Base-by-base conservation (phyloP, 179 eudicot genomes). In the Vitellaria paradoxa region DNA sequence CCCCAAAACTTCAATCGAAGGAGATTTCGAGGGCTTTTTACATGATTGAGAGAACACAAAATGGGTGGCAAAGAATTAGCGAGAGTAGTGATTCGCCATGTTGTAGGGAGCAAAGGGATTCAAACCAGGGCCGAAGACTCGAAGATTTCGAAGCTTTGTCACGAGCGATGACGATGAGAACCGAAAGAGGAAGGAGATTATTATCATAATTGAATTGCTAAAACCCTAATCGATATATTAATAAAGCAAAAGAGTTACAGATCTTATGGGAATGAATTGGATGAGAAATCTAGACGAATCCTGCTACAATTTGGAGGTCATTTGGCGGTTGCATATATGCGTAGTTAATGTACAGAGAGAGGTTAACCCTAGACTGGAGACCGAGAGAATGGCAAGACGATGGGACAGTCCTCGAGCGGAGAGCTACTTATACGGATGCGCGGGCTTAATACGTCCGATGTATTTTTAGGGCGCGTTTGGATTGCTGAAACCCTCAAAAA, bases 61-160 rank as follows among this genome's bases (percentile, higher is more conserved):
- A 50, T 10, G 10, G 26, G 53, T 62, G 40, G 59, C 18, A 59
- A 61, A 85, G 57, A 65, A 71, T 86, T 93, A 95, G 80, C 97
- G 98, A 84, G 95, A 84, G 77, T 84, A 92, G 77, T 94, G 81
- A 87, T 92, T 89, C 77, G 90, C 91, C 87, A 94, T 81, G 87
- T 87, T 90, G 87, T 82, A 82, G 17, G 96, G 96, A 70, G 95
- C 82, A 56, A 88, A 91, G 13, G 99, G 99, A 93, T 96, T 96
- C 98, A 96, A 87, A 77, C 98, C 98, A 78, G 99, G 99, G 65
- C 99, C 99, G 49, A 88, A 83, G 53, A 92, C 98, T 69, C 98
- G 96, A 59, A 91, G 96, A 87, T 90, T 96, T 14, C 23, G 62
- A 46, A 78, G 79, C 65, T 83, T 80, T 3, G 15, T 21, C 3